Evolutionary conservation across 192 early-diverging fungal genomes (phyloP).

Genomic region (Piromyces sp.): DNA sequence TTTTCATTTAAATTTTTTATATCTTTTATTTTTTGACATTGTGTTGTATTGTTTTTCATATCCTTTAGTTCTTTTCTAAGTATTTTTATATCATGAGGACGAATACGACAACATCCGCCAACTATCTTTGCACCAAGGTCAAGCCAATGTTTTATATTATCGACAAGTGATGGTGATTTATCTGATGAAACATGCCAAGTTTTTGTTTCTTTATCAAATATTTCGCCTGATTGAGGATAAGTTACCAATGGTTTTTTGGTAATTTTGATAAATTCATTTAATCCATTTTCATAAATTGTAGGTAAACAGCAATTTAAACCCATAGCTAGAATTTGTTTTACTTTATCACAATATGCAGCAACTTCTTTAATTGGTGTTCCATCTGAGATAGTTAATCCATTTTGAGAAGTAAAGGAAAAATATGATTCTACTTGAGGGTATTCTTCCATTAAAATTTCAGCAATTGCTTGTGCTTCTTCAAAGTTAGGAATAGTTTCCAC

Average conservation of each 20-base stretch:
- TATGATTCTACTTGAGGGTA: background rate
- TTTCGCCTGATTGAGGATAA: conserved; percentile 32
- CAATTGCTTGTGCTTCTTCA: conserved; percentile 30
- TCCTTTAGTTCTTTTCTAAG: background rate
- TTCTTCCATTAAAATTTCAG: conserved; percentile 11
- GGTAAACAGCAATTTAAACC: conserved; percentile 53
- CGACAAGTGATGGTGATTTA: background rate
- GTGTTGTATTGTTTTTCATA: background rate
- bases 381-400: conserved; percentile 10
- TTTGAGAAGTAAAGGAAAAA: conserved; percentile 28
- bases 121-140: conserved; percentile 20
- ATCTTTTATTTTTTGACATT: too few relatives aligned
- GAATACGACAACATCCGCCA: conserved; percentile 45
- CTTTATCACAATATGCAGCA: conserved; percentile 3
- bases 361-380: conserved; percentile 28
- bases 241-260: conserved; percentile 17
- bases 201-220: conserved; percentile 16
- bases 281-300: background rate
- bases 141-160: conserved; percentile 9
- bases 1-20: background rate
- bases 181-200: conserved; percentile 5
- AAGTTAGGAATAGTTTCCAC: conserved; percentile 53
- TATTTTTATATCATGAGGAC: conserved; percentile 20
- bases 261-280: conserved; percentile 1
- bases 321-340: conserved; percentile 17